Evolutionary conservation across 192 early-diverging fungal genomes (phyloP).

Genomic region (Coemansia sp.): DNA sequence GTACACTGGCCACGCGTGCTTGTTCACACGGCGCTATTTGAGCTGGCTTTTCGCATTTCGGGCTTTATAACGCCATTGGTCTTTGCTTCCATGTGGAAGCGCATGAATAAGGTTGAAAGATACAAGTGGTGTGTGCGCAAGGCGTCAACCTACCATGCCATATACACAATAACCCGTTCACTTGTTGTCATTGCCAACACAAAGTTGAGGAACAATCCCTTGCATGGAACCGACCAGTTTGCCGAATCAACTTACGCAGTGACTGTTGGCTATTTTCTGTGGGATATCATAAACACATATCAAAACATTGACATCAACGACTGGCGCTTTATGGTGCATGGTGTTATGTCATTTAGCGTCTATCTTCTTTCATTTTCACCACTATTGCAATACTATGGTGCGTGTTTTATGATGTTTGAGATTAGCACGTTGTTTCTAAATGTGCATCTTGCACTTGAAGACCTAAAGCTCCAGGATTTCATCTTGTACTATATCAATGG

Average conservation of each 20-base stretch:
- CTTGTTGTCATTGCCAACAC: constrained; percentile 66
- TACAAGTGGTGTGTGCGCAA: constrained; percentile 76
- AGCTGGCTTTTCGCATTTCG: constrained; percentile 56
- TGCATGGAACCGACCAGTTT: constrained; percentile 68
- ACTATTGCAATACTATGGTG: constrained; percentile 84
- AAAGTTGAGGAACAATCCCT: constrained; percentile 59
- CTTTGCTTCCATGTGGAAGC: constrained; percentile 63
- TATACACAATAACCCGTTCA: constrained; percentile 61
- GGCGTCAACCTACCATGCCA: constrained; percentile 71
- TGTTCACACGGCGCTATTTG: constrained; percentile 52
- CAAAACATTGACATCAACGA: constrained; percentile 70
- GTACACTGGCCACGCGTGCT: constrained; percentile 65
- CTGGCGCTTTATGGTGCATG: constrained; percentile 80
- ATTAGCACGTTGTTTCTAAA: constrained; percentile 87
- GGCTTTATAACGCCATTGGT: constrained; percentile 57
- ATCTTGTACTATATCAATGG: constrained; percentile 83
- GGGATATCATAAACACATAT: constrained; percentile 78
- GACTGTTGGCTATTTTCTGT: constrained; percentile 86
- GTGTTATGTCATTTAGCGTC: constrained; percentile 71
- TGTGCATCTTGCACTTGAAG: constrained; percentile 79
- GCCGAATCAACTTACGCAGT: constrained; percentile 75
- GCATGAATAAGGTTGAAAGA: constrained; percentile 56
- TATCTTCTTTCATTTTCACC: constrained; percentile 70
- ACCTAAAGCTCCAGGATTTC: constrained; percentile 72
- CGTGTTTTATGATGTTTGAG: constrained; percentile 89